A percentile compares a stretch with the other conserved stretches of the same genome.
Conservation (phyloP, 305 asterid species). For the Solanum hybrid region DNA sequence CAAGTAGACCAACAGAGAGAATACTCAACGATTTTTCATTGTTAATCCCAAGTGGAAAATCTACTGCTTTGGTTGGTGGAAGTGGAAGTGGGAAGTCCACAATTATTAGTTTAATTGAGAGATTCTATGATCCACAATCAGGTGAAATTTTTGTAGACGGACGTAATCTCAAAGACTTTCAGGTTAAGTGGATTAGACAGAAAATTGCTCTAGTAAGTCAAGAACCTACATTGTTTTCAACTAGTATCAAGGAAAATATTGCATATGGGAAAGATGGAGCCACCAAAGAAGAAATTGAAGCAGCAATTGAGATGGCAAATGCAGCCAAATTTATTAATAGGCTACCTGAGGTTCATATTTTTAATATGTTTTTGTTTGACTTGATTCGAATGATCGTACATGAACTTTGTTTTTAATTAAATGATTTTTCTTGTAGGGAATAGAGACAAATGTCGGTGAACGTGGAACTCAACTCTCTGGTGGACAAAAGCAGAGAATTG, state of each 20-base stretch:
- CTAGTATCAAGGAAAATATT: background rate
- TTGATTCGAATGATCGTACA: background rate
- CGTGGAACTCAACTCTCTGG: background rate
- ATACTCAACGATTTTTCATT: conserved; percentile 51
- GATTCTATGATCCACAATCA: conserved; percentile 59
- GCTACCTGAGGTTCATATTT: background rate
- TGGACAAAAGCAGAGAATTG: background rate
- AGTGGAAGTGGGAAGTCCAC: conserved; percentile 81
- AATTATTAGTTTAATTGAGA: conserved; percentile 60
- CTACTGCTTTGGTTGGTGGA: conserved; percentile 61
- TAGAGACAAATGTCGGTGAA: background rate
- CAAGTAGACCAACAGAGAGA: conserved; percentile 46
- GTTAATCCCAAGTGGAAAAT: conserved; percentile 41
- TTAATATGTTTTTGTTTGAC: background rate
- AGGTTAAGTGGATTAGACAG: background rate
- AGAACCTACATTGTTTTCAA: background rate
- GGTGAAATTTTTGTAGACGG: conserved; percentile 58
- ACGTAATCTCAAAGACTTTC: conserved; percentile 43
- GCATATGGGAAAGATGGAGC: background rate
- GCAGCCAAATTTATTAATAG: background rate
- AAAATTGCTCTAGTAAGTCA: background rate
- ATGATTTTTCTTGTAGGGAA: background rate
- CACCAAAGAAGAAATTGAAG: background rate
- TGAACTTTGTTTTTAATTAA: background rate
- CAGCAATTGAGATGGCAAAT: background rate